phyloP scores from a whole-genome alignment of 306 rosid species.

The Boehmeria nivea region DNA sequence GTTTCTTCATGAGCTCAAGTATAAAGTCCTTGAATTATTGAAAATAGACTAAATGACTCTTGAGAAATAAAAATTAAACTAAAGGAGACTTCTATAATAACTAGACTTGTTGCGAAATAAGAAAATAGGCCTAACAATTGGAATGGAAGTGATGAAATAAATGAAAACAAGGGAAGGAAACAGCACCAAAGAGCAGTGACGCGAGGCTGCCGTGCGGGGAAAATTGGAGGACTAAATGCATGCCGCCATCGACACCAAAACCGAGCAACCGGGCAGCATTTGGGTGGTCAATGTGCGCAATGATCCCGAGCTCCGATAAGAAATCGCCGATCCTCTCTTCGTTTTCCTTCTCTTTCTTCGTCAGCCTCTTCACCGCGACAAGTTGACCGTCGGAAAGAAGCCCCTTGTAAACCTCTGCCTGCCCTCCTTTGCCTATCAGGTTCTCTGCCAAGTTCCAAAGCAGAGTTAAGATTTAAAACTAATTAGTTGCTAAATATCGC shows the following conservation, averaged over 20 bases:
- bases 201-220: conserved; percentile 80
- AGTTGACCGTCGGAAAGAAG: conserved; percentile 50
- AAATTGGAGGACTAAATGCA: conserved; percentile 73
- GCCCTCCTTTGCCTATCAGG: conserved; percentile 89
- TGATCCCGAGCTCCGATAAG: conserved; percentile 83
- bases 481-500: no score
- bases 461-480: no score
- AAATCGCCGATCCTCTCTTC: conserved; percentile 75
- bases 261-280: conserved; percentile 77
- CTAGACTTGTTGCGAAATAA: neutral
- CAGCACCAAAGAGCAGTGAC: conserved; percentile 66
- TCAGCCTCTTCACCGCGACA: conserved; percentile 80
- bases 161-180: conserved; percentile 4
- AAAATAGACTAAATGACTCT: no score
- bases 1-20: conserved; percentile 23
- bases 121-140: neutral
- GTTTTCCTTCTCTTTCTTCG: conserved; percentile 49
- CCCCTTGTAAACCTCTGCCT: conserved; percentile 92
- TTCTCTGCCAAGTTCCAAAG: conserved; percentile 39
- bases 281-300: conserved; percentile 80
- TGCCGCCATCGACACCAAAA: conserved; percentile 67
- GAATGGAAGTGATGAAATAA: no score
- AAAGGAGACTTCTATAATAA: no score
- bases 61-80: no score
- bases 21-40: neutral